These are phyloP conservation scores for Populus hybrid DNA, from an alignment of 441 rosid species.

Conservation along the genomic window DNA sequence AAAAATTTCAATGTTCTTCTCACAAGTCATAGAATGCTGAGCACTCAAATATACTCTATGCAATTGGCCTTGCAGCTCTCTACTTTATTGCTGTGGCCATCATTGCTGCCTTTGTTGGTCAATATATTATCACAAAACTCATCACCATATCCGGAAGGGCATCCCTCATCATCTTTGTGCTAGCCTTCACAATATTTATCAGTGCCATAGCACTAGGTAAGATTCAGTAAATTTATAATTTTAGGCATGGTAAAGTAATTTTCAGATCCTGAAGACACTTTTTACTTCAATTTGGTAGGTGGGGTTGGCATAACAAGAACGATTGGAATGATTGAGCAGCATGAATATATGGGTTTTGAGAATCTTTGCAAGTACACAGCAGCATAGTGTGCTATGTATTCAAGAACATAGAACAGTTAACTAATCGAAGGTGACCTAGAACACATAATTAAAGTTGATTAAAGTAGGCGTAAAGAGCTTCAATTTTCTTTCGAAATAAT, in stretches of 20 bases:
- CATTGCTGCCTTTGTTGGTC: constrained; percentile 42
- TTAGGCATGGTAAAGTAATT: not conserved
- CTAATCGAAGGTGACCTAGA: too few species aligned
- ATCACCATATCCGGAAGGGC: constrained; percentile 39
- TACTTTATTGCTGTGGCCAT: constrained; percentile 39
- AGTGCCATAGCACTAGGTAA: constrained; percentile 52
- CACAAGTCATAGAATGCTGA: not conserved
- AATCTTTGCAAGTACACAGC: constrained; percentile 24
- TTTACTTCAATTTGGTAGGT: constrained; percentile 22
- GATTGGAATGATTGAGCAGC: constrained; percentile 23
- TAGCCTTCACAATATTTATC: constrained; percentile 45
- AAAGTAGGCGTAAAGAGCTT: too few species aligned
- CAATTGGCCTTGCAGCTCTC: constrained; percentile 28
- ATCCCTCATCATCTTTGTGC: constrained; percentile 47
- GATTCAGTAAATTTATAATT: not conserved
- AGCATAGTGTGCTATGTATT: not conserved
- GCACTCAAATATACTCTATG: not conserved
- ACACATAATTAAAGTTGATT: too few species aligned
- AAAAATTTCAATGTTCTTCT: not conserved
- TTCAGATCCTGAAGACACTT: not conserved
- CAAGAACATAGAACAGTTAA: too few species aligned
- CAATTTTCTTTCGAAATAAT: too few species aligned
- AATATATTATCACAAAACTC: constrained; percentile 33
- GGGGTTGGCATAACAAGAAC: constrained; percentile 36
- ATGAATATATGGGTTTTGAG: constrained; percentile 44